Evolutionary conservation across 1,284 basidiomycete genomes (phyloP).

Genomic region (Leccinum subspadiceum): DNA sequence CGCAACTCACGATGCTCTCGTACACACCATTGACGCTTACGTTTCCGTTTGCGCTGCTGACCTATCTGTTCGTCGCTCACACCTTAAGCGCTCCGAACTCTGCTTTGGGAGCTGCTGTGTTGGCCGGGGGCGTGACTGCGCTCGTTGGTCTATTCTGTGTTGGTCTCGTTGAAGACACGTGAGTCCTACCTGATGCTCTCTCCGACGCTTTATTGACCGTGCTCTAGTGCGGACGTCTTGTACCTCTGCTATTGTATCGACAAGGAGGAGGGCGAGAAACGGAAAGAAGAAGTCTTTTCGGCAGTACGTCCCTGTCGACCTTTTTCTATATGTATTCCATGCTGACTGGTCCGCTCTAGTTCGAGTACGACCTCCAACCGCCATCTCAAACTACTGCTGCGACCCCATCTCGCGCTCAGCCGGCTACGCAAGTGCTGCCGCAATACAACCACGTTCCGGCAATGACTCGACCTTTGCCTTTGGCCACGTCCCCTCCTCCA

Average conservation of each 20-base stretch:
- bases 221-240: constrained; percentile 67
- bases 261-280: constrained; percentile 63
- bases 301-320: constrained; percentile 18
- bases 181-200: constrained; percentile 26
- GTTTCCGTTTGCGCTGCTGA: constrained; percentile 77
- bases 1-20: constrained; percentile 71
- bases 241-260: constrained; percentile 92
- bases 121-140: constrained; percentile 79
- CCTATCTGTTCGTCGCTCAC: constrained; percentile 88
- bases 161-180: constrained; percentile 79
- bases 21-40: constrained; percentile 77
- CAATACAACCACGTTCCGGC: constrained; percentile 10
- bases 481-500: constrained; percentile 14
- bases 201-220: constrained; percentile 3
- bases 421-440: constrained; percentile 4
- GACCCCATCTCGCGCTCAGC: constrained; percentile 8
- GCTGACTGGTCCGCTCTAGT: constrained; percentile 28
- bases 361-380: constrained; percentile 44
- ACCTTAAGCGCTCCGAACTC: constrained; percentile 74
- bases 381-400: constrained; percentile 23
- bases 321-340: background rate
- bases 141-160: constrained; percentile 82
- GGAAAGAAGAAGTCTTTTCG: constrained; percentile 66
- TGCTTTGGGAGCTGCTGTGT: constrained; percentile 73
- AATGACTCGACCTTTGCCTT: constrained; percentile 10